A percentile compares a stretch with the other conserved stretches of the same genome.
These are phyloP conservation scores for Fomitopsis pinicola DNA, from an alignment of 1,284 basidiomycete species.

Conservation along the genomic window DNA sequence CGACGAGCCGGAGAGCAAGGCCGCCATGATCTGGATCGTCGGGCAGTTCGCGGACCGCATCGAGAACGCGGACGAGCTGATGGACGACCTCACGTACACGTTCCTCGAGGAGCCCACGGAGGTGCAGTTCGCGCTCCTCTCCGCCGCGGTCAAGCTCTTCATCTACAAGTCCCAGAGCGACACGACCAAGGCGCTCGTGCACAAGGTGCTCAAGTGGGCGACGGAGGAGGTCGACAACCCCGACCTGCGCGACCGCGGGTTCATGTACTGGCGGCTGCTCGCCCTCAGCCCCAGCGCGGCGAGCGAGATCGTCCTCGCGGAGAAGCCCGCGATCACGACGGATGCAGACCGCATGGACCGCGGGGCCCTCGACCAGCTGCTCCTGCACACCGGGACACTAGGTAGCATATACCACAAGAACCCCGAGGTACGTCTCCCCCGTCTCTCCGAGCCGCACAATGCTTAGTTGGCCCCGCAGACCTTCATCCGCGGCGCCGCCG, in stretches of 20 bases:
- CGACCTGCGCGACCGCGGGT: conserved; percentile 93
- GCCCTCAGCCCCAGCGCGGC: conserved; percentile 92
- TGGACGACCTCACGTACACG: conserved; percentile 88
- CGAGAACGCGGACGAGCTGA: conserved; percentile 91
- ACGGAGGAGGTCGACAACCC: conserved; percentile 98
- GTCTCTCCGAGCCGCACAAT: background rate
- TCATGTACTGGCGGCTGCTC: conserved; percentile 99
- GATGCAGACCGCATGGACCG: conserved; percentile 97
- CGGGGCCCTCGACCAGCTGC: conserved; percentile 86
- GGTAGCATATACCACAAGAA: conserved; percentile 89
- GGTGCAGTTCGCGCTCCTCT: conserved; percentile 94
- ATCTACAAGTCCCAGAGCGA: conserved; percentile 87
- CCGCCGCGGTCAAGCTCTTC: conserved; percentile 96
- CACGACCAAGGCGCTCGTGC: conserved; percentile 86
- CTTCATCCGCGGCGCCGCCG: conserved; percentile 76
- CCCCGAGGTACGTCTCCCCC: conserved; percentile 56
- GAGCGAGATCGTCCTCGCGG: conserved; percentile 87
- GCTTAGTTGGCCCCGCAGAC: conserved; percentile 43
- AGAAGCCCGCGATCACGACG: conserved; percentile 96
- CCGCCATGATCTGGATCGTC: conserved; percentile 97
- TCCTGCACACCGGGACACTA: conserved; percentile 79
- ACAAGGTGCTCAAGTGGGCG: conserved; percentile 94
- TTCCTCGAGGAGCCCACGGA: conserved; percentile 95
- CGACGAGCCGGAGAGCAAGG: conserved; percentile 95
- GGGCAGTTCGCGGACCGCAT: conserved; percentile 97